These are phyloP conservation scores for Cucurbita maxima DNA, from an alignment of 306 rosid genomes.

Conservation along the genomic window DNA sequence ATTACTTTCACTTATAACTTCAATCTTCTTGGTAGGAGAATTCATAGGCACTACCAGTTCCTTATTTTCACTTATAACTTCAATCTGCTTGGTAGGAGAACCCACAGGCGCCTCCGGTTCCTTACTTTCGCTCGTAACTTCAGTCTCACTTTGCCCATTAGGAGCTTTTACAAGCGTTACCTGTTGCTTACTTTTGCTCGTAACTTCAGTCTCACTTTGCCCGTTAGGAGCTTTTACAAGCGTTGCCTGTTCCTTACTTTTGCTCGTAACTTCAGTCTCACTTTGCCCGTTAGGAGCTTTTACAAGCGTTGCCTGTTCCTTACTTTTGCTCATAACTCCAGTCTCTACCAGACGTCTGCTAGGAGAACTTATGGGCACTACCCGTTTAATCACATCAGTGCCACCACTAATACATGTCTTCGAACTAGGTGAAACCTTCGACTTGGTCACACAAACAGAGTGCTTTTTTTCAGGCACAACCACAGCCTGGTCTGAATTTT, in stretches of 20 bases:
- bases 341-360: constrained; percentile 3
- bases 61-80: too few relatives aligned
- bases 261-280: neutral
- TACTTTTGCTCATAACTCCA: constrained; percentile 14
- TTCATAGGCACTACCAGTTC: neutral
- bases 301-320: neutral
- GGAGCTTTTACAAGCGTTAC: neutral
- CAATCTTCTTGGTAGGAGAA: neutral
- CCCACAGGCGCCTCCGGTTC: neutral
- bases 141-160: neutral
- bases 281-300: neutral
- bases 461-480: constrained; percentile 17
- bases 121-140: neutral
- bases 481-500: constrained; percentile 9
- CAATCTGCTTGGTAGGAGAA: neutral
- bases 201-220: constrained; percentile 15
- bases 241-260: neutral
- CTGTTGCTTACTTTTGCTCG: constrained; percentile 10
- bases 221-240: neutral
- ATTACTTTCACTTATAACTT: too few relatives aligned
- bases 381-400: neutral
- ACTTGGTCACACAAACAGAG: neutral
- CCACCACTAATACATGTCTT: constrained; percentile 1
- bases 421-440: constrained; percentile 18
- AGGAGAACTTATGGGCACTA: neutral